These are phyloP conservation scores for Dactylonectria macrodidyma DNA, from an alignment of 2,329 filamentous ascomycete genomes.

Conservation along the genomic window DNA sequence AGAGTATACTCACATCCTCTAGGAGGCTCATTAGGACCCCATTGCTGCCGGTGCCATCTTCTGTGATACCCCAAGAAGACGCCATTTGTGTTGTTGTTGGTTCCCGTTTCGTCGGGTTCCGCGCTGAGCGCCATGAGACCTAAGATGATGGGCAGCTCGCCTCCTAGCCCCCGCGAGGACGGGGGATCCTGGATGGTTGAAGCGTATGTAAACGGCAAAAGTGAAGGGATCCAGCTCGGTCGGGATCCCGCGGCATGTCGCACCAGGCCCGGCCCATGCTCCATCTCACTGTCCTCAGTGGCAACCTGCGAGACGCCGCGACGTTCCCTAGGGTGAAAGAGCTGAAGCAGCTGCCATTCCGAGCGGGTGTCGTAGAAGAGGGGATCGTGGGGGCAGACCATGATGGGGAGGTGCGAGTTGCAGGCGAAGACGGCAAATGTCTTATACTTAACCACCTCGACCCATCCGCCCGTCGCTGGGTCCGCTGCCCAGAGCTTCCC, in stretches of 20 bases:
- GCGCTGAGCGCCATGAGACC: slow-evolving; percentile 57
- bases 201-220: slow-evolving; percentile 53
- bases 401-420: slow-evolving; percentile 54
- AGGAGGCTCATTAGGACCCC: slow-evolving; percentile 41
- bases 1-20: slow-evolving; percentile 48
- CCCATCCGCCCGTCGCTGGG: slow-evolving; percentile 7
- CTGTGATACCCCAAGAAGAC: slow-evolving; percentile 46
- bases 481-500: slow-evolving; percentile 23
- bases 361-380: slow-evolving; percentile 12
- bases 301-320: slow-evolving; percentile 50
- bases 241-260: slow-evolving; percentile 51
- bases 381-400: slow-evolving; percentile 47
- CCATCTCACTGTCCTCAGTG: slow-evolving; percentile 37
- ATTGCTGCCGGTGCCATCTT: slow-evolving; percentile 46
- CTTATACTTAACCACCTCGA: slow-evolving; percentile 37
- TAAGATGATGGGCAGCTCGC: slow-evolving; percentile 56
- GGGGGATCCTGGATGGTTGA: slow-evolving; percentile 27
- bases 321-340: slow-evolving; percentile 40
- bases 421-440: slow-evolving; percentile 54
- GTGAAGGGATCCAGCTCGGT: slow-evolving; percentile 56
- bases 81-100: slow-evolving; percentile 25
- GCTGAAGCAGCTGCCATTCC: slow-evolving; percentile 50
- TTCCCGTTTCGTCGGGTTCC: not conserved
- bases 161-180: slow-evolving; percentile 53
- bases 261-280: slow-evolving; percentile 23